Base-by-base conservation (phyloP, 805 yeast genomes). In the Lachancea thermotolerans region DNA sequence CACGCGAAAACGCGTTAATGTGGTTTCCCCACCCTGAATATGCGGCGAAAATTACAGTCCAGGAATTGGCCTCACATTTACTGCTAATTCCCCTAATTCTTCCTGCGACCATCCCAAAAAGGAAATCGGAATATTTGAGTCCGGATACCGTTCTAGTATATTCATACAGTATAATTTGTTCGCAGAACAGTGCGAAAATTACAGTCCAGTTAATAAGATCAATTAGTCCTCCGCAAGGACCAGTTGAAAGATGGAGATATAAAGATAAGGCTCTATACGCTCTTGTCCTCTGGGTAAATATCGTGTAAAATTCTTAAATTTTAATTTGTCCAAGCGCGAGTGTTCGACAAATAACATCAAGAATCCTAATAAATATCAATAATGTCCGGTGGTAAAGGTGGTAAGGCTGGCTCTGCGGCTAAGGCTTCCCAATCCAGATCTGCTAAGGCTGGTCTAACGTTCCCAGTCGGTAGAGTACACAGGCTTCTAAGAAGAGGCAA, bases 381-480 rank as follows among this genome's bases (percentile, higher is more conserved):
- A 68, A 83, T 82, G 89, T 82, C 89, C 59, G 73, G 71, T 57
- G 71, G 73, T 64, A 69, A 69, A 68, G 73, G 81, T 77, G 89
- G 89, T 65, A 88, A 88, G 75, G 95, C 95, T 67, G 91, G 95
- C 65, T 77, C 93, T 59, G 70, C 91, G 59, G 88, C 85, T 67
- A 89, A 89, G 74, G 87, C 93, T 61, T 82, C 96, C 66, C 89
- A 89, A 75, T 85, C 96, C 47, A 86, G 96, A 81, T 89, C 96
- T 57, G 82, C 95, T 52, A 89, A 87, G 78, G 96, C 96, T 65
- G 96, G 96, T 70, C 80, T 89, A 66, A 85, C 91, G 61, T 89
- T 89, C 90, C 97, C 97, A 75, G 97, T 89, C 55, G 97, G 97
- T 70, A 89, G 96, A 80, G 90, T 89, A 59, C 95, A 89, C 78